Conservation (phyloP, 2,329 filamentous ascomycete genomes). For the Akanthomyces muscarius region DNA sequence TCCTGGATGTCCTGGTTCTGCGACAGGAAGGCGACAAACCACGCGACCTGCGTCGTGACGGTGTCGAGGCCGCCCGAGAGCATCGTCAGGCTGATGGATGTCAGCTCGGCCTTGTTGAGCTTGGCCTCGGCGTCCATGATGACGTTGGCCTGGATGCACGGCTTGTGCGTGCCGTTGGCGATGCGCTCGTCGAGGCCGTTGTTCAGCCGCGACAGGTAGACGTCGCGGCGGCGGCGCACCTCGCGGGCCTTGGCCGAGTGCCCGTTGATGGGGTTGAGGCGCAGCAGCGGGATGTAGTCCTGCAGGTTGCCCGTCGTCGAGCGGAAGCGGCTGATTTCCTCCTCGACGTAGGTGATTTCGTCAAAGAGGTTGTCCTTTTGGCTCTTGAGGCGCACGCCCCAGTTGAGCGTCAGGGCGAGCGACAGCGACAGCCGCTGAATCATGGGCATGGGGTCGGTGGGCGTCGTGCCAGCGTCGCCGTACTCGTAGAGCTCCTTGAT, state of each 20-base stretch:
- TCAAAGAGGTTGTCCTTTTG: slow-evolving; percentile 58
- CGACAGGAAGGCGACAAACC: slow-evolving; percentile 59
- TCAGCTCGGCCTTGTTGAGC: slow-evolving; percentile 59
- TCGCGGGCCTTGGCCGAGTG: slow-evolving; percentile 56
- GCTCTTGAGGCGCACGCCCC: slow-evolving; percentile 56
- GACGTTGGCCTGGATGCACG: slow-evolving; percentile 65
- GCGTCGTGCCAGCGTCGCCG: slow-evolving; percentile 48
- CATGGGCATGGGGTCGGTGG: slow-evolving; percentile 64
- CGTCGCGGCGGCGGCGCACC: slow-evolving; percentile 56
- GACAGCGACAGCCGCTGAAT: slow-evolving; percentile 61
- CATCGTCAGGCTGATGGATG: slow-evolving; percentile 65
- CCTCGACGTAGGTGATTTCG: slow-evolving; percentile 61
- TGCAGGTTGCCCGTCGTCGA: slow-evolving; percentile 59
- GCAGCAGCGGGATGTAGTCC: slow-evolving; percentile 56
- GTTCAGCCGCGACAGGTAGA: slow-evolving; percentile 56
- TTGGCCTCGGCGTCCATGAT: slow-evolving; percentile 61
- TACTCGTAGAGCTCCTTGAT: slow-evolving; percentile 57
- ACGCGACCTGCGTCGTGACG: slow-evolving; percentile 61
- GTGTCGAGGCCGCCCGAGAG: slow-evolving; percentile 64
- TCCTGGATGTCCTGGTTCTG: slow-evolving; percentile 59
- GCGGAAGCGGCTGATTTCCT: slow-evolving; percentile 55
- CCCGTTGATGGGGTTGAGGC: slow-evolving; percentile 58
- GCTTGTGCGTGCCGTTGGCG: slow-evolving; percentile 55
- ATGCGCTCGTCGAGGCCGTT: slow-evolving; percentile 57
- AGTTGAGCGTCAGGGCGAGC: slow-evolving; percentile 62